A percentile compares a stretch with the other conserved stretches of the same genome.
Evolutionary conservation across 2,329 filamentous ascomycete species (phyloP).

Genomic region (Talaromyces sp.): DNA sequence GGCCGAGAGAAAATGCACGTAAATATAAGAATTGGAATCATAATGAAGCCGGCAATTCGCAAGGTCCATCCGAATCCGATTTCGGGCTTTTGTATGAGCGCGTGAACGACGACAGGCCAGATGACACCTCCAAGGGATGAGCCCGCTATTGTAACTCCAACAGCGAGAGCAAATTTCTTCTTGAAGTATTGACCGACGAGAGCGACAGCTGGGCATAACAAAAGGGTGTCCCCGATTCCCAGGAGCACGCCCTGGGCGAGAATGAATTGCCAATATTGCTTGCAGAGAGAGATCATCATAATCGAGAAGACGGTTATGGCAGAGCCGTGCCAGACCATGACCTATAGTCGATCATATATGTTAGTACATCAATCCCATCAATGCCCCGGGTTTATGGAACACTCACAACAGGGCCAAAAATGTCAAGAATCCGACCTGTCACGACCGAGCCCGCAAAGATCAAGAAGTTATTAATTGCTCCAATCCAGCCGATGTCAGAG

Average conservation of each 20-base stretch:
- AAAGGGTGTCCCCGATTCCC: constrained; percentile 27
- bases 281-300: constrained; percentile 37
- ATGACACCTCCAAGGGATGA: constrained; percentile 34
- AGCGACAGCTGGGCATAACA: constrained; percentile 28
- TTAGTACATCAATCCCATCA: background rate
- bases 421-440: constrained; percentile 28
- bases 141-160: constrained; percentile 31
- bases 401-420: constrained; percentile 27
- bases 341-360: constrained; percentile 16
- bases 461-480: constrained; percentile 28
- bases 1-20: constrained; percentile 22
- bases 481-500: constrained; percentile 33
- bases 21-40: constrained; percentile 34
- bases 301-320: constrained; percentile 26
- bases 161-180: constrained; percentile 25
- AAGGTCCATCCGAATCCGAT: constrained; percentile 35
- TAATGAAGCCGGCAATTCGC: constrained; percentile 38
- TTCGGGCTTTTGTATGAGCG: constrained; percentile 23
- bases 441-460: constrained; percentile 27
- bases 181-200: constrained; percentile 29
- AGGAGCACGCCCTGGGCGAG: constrained; percentile 35
- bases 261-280: constrained; percentile 35
- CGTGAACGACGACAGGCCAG: constrained; percentile 31
- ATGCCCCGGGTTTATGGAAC: background rate
- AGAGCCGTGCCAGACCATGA: constrained; percentile 26